These are phyloP conservation scores for Clarkia xantiana DNA, from an alignment of 345 rosid genomes.

Conservation along the genomic window DNA sequence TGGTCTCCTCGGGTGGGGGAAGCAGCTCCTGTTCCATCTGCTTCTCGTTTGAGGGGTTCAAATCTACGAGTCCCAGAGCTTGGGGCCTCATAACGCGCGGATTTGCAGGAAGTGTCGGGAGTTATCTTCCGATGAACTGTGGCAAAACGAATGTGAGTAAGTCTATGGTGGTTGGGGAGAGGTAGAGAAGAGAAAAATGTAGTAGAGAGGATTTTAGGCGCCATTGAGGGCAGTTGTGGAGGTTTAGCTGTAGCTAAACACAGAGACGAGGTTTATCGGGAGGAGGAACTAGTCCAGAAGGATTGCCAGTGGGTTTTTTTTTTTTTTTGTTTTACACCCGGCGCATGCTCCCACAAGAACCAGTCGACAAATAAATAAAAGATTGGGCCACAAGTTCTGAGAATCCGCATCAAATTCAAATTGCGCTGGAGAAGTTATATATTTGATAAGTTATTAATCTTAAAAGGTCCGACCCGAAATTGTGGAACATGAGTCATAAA, in stretches of 20 bases:
- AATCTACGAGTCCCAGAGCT: conserved; percentile 8
- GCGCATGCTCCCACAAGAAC: no score
- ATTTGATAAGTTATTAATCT: no score
- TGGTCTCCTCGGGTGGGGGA: conserved; percentile 61
- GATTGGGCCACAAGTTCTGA: no score
- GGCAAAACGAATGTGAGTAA: conserved; percentile 16
- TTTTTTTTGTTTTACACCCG: no score
- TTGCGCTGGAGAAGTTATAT: no score
- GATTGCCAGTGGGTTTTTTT: not conserved
- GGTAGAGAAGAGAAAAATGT: conserved; percentile 24
- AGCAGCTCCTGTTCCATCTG: conserved; percentile 60
- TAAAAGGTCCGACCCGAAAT: no score
- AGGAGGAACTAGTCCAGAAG: no score
- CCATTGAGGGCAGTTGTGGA: not conserved
- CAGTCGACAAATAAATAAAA: no score
- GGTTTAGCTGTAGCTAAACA: not conserved
- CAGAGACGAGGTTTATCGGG: not conserved
- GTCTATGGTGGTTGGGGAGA: conserved; percentile 23
- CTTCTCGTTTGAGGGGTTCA: conserved; percentile 14
- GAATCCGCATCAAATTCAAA: no score
- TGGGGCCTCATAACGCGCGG: conserved; percentile 14
- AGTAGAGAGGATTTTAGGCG: conserved; percentile 34
- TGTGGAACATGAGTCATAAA: no score
- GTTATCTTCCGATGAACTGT: conserved; percentile 14
- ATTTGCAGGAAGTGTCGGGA: conserved; percentile 23